phyloP scores from a whole-genome alignment of 805 yeast species.

The Wickerhamiella brachini region DNA sequence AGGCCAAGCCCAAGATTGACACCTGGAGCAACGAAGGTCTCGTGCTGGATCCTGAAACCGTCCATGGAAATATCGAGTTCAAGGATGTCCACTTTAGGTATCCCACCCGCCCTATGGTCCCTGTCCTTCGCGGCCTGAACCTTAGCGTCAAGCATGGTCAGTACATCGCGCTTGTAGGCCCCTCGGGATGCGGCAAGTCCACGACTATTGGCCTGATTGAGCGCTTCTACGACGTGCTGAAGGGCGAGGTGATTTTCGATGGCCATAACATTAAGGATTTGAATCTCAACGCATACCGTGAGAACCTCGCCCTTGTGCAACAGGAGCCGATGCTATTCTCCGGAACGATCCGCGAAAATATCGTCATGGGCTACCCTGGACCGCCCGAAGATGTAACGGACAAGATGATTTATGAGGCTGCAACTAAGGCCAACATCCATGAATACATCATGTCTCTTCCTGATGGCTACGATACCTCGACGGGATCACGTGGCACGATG shows the following conservation, averaged over 20 bases:
- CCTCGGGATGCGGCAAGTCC: constrained; percentile 50
- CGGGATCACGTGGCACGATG: constrained; percentile 43
- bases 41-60: constrained; percentile 19
- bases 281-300: constrained; percentile 37
- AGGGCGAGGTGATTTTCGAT: constrained; percentile 39
- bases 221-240: constrained; percentile 36
- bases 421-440: constrained; percentile 41
- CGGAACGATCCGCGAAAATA: constrained; percentile 43
- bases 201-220: constrained; percentile 40
- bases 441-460: constrained; percentile 43
- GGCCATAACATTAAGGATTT: constrained; percentile 35
- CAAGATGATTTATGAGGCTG: constrained; percentile 33
- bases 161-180: constrained; percentile 54
- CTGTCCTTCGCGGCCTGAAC: constrained; percentile 38
- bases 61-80: constrained; percentile 43
- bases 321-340: constrained; percentile 47
- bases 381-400: constrained; percentile 24
- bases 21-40: constrained; percentile 21
- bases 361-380: constrained; percentile 34
- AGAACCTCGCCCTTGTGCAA: constrained; percentile 44
- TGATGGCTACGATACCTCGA: constrained; percentile 44
- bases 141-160: constrained; percentile 36
- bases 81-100: constrained; percentile 49
- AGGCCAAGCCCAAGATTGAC: constrained; percentile 24
- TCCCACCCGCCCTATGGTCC: constrained; percentile 40